A percentile compares a stretch with the other conserved stretches of the same genome.
These are phyloP conservation scores for Xylaria sp. DNA, from an alignment of 495 filamentous ascomycete species.

Conservation along the genomic window DNA sequence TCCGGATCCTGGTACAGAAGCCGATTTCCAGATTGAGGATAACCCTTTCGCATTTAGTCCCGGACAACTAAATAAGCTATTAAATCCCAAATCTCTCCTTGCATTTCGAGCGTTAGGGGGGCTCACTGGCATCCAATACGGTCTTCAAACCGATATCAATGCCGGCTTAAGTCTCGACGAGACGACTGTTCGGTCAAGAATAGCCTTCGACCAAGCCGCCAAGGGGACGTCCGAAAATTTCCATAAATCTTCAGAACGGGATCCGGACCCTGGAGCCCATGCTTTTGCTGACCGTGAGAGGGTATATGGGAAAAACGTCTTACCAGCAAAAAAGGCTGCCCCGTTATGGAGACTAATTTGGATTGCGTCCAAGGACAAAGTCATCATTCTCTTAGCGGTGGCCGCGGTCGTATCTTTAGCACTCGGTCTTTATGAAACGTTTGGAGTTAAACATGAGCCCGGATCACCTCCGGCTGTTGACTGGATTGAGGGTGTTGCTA, in stretches of 20 bases:
- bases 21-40: slow-evolving; percentile 73
- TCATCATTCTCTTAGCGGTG: slow-evolving; percentile 77
- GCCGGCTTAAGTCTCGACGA: slow-evolving; percentile 82
- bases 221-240: slow-evolving; percentile 33
- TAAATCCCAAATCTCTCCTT: slow-evolving; percentile 80
- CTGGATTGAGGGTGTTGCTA: slow-evolving; percentile 80
- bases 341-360: slow-evolving; percentile 74
- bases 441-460: slow-evolving; percentile 47
- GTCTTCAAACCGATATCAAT: slow-evolving; percentile 70
- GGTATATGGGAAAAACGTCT: slow-evolving; percentile 70
- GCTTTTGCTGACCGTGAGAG: slow-evolving; percentile 64
- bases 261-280: slow-evolving; percentile 27
- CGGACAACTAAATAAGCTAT: slow-evolving; percentile 78
- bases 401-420: slow-evolving; percentile 86
- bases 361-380: slow-evolving; percentile 86
- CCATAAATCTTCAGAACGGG: slow-evolving; percentile 23
- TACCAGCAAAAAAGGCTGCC: slow-evolving; percentile 77
- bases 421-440: slow-evolving; percentile 70
- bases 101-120: slow-evolving; percentile 85
- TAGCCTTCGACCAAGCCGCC: slow-evolving; percentile 74
- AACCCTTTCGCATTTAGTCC: slow-evolving; percentile 86
- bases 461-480: slow-evolving; percentile 65
- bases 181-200: slow-evolving; percentile 61
- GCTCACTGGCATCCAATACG: slow-evolving; percentile 75
- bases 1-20: slow-evolving; percentile 74